A percentile compares a stretch with the other conserved stretches of the same genome.
phyloP scores from a whole-genome alignment of 2,329 filamentous ascomycete genomes.

The Alternaria ventricosa region DNA sequence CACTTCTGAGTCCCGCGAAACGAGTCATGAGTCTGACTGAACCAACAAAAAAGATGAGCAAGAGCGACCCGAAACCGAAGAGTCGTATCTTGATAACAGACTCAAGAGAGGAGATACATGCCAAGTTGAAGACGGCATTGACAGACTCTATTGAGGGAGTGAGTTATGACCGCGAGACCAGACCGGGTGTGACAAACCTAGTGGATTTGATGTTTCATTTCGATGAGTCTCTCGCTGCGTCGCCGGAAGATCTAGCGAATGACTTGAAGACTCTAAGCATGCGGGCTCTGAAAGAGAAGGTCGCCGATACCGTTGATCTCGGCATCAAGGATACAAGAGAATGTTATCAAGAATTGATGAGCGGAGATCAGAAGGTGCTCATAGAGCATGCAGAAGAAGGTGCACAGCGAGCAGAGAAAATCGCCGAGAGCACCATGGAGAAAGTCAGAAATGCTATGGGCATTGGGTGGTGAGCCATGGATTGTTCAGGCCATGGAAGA shows the following conservation, averaged over 20 bases:
- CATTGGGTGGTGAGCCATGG: slow-evolving; percentile 1
- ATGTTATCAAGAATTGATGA: slow-evolving; percentile 62
- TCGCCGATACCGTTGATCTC: slow-evolving; percentile 63
- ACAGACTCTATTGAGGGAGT: slow-evolving; percentile 76
- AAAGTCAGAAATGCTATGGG: slow-evolving; percentile 30
- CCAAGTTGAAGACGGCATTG: slow-evolving; percentile 74
- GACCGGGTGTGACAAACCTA: slow-evolving; percentile 89
- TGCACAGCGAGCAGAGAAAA: slow-evolving; percentile 65
- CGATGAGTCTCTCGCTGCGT: slow-evolving; percentile 51
- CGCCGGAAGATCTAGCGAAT: slow-evolving; percentile 55
- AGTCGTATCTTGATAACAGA: slow-evolving; percentile 88
- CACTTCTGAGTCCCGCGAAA: slow-evolving; percentile 64
- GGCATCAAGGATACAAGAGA: slow-evolving; percentile 63
- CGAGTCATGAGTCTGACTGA: slow-evolving; percentile 88
- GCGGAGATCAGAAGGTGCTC: slow-evolving; percentile 60
- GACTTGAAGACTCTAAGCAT: slow-evolving; percentile 57
- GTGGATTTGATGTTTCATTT: slow-evolving; percentile 80
- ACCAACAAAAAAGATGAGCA: slow-evolving; percentile 90
- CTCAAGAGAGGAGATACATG: slow-evolving; percentile 64
- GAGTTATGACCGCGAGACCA: slow-evolving; percentile 70
- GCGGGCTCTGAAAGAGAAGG: slow-evolving; percentile 67
- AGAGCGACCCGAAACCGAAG: slow-evolving; percentile 73
- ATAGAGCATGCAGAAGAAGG: slow-evolving; percentile 66
- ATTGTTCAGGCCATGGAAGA: not conserved
- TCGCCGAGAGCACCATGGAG: slow-evolving; percentile 61